Conservation (phyloP, 2,329 filamentous ascomycete genomes). For the Talaromyces sp. region DNA sequence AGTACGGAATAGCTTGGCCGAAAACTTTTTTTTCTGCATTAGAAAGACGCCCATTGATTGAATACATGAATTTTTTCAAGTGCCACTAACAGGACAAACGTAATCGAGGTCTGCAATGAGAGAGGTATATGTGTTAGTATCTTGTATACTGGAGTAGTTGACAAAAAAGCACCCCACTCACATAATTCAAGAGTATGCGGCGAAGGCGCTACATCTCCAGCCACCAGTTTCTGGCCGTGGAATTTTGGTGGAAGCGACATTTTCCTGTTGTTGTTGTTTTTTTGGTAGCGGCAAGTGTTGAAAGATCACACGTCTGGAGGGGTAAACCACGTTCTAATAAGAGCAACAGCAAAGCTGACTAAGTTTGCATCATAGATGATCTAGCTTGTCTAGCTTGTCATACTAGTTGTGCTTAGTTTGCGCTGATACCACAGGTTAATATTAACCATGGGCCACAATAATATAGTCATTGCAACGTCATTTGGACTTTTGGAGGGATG, state of each 20-base stretch:
- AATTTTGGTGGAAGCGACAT: slow-evolving; percentile 61
- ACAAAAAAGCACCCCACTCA: slow-evolving; percentile 19
- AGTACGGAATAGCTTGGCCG: slow-evolving; percentile 71
- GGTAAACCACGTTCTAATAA: background rate
- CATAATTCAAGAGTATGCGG: slow-evolving; percentile 37
- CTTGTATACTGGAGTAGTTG: background rate
- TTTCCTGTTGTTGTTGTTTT: background rate
- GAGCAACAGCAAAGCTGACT: background rate
- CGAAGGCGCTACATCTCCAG: slow-evolving; percentile 16
- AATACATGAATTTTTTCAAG: slow-evolving; percentile 15
- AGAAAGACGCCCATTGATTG: background rate
- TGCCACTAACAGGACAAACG: slow-evolving; percentile 62
- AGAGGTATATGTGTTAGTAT: background rate
- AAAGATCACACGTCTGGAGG: background rate
- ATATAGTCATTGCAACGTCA: background rate
- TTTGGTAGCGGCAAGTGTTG: background rate
- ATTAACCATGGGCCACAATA: background rate
- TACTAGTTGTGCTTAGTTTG: too few relatives aligned
- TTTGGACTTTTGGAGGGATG: background rate
- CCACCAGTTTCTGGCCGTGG: slow-evolving; percentile 44
- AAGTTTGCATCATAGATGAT: background rate
- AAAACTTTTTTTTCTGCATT: slow-evolving; percentile 41
- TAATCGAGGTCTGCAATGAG: slow-evolving; percentile 68
- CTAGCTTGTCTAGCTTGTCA: too few relatives aligned
- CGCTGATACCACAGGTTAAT: background rate